Evolutionary conservation across 2,329 filamentous ascomycete species (phyloP), one percentile per base, ranked within the genome.

Genomic region (Xylaria multiplex): DNA sequence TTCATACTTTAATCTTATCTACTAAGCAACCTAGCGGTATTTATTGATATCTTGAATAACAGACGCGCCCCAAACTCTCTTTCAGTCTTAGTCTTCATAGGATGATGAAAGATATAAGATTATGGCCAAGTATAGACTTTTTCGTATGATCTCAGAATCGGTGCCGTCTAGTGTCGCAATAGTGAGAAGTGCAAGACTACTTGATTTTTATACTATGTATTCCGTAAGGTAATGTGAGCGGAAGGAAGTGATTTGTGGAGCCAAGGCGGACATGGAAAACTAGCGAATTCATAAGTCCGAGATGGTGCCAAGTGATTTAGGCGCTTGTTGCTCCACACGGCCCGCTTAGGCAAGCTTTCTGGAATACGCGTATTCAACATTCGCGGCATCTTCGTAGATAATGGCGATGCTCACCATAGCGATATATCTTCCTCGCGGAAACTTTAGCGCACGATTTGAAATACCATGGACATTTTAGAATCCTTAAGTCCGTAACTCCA

Each of bases 281-380:
- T 54, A 22, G 30, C 43, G n/a, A 5, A 9, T 22, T 54, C 22
- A 54, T 54, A 59, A 48, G 48, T 59, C 61, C 61, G 61, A 42
- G 48, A 6, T 19, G 14, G 24, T 43, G 56, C 56, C 46, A 59
- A 43, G 43, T 30, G 52, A 19, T 19, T 43, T 32, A 4, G 57
- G 22, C 57, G 45, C 27, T 53, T n/a, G 48, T 35, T 19, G 22
- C 54, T 30, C 48, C 54, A 62, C 45, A 30, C n/a, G 32, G 42
- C 49, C 30, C 42, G 14, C 42, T 55, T 8, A 32, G 35, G 32
- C 48, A 53, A 58, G 62, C 48, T 42, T 54, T 46, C 32, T 45
- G 2, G n/a, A 46, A 64, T 64, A 64, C 61, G 61, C 61, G 61
- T 64, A 64, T 64, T 58, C 46, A 22, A 53, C 19, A 35, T 48